Conservation (phyloP, 2,329 filamentous ascomycete genomes). For the Leptographium wingfieldii region DNA sequence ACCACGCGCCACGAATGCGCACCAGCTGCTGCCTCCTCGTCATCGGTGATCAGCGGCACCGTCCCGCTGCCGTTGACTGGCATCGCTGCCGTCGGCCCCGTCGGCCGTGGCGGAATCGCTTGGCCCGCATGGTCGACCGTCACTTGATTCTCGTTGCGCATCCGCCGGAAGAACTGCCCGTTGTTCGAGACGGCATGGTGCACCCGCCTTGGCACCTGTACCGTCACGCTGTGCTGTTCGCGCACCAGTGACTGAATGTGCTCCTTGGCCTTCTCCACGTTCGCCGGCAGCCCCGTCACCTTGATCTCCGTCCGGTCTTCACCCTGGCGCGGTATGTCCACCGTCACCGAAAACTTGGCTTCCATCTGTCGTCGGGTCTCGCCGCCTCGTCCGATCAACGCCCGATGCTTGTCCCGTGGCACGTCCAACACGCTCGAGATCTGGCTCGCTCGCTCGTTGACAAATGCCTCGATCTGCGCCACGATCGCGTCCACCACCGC, state of each 20-base stretch:
- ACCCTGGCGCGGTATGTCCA: slow-evolving; percentile 87
- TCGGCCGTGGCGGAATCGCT: slow-evolving; percentile 57
- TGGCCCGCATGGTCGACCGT: slow-evolving; percentile 86
- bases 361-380: slow-evolving; percentile 79
- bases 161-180: slow-evolving; percentile 83
- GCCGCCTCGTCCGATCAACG: slow-evolving; percentile 84
- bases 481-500: slow-evolving; percentile 83
- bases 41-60: slow-evolving; percentile 89
- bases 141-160: slow-evolving; percentile 76
- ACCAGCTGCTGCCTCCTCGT: slow-evolving; percentile 49
- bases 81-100: slow-evolving; percentile 27
- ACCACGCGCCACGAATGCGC: slow-evolving; percentile 77
- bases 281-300: slow-evolving; percentile 63
- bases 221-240: slow-evolving; percentile 74
- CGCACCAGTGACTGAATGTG: slow-evolving; percentile 72
- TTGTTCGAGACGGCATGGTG: slow-evolving; percentile 82
- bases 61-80: slow-evolving; percentile 50
- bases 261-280: slow-evolving; percentile 75
- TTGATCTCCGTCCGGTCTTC: slow-evolving; percentile 76
- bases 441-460: slow-evolving; percentile 73
- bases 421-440: slow-evolving; percentile 69
- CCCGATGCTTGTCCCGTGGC: slow-evolving; percentile 77
- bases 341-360: slow-evolving; percentile 68
- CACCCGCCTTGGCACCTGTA: slow-evolving; percentile 69
- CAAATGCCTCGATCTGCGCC: slow-evolving; percentile 66